Conservation (phyloP, 2,329 filamentous ascomycete genomes). For the Fusarium pininemorale region DNA sequence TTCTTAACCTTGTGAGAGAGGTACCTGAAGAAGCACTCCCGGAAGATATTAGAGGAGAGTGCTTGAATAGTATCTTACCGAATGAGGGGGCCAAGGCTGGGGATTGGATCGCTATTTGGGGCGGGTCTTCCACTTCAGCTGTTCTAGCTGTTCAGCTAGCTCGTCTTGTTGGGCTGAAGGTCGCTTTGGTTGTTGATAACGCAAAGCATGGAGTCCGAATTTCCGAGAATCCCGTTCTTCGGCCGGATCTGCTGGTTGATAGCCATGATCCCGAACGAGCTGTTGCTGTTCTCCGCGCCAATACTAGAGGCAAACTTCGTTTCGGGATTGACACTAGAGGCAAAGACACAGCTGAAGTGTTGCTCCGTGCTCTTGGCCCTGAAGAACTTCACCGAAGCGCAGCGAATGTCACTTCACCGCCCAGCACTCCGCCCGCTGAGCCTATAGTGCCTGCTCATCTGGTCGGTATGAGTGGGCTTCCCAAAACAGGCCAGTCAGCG, state of each 20-base stretch:
- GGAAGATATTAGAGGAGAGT: slow-evolving; percentile 69
- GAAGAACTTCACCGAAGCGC: slow-evolving; percentile 55
- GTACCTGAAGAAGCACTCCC: slow-evolving; percentile 62
- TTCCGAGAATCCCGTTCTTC: slow-evolving; percentile 53
- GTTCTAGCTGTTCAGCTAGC: slow-evolving; percentile 74
- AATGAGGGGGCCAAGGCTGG: slow-evolving; percentile 65
- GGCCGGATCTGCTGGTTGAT: slow-evolving; percentile 74
- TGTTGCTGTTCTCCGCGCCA: slow-evolving; percentile 68
- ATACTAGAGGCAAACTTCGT: slow-evolving; percentile 65
- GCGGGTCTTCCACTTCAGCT: slow-evolving; percentile 77
- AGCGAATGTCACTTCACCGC: slow-evolving; percentile 46
- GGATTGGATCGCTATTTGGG: slow-evolving; percentile 80
- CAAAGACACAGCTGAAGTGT: slow-evolving; percentile 66
- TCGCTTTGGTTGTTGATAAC: slow-evolving; percentile 73
- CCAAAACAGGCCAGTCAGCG: slow-evolving; percentile 60
- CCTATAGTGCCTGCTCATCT: slow-evolving; percentile 60
- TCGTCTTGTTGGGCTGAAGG: slow-evolving; percentile 69
- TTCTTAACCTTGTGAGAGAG: slow-evolving; percentile 60
- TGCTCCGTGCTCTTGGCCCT: slow-evolving; percentile 52
- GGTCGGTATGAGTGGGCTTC: slow-evolving; percentile 73
- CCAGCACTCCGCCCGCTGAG: slow-evolving; percentile 49
- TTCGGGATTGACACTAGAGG: slow-evolving; percentile 77
- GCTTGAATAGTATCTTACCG: slow-evolving; percentile 62
- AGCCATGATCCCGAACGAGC: slow-evolving; percentile 72
- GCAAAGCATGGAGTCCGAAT: slow-evolving; percentile 71